Evolutionary conservation across 495 filamentous ascomycete genomes (phyloP), one percentile per base, ranked within the genome.

Genomic region (Cercophora scortea): DNA sequence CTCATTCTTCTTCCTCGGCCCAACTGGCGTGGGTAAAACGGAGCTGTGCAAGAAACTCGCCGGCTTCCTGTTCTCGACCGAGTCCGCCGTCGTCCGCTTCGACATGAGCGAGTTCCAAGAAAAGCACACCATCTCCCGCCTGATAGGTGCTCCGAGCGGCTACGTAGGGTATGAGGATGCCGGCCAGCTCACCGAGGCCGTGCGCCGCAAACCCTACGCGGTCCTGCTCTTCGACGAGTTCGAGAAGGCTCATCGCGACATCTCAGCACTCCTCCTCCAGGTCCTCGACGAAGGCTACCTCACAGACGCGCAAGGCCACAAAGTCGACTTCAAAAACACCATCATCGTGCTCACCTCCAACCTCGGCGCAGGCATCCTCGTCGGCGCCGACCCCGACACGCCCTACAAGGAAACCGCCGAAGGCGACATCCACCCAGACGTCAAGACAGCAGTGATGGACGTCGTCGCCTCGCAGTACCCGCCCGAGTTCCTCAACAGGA

Each of bases 31-130:
- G 32, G 93, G 93, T 47, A 98, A 98, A 69, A 98, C 92, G 2
- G 93, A 96, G 58, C 79, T 96, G 6, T 96, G 90, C 78, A 98
- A 98, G 78, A 91, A 90, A 57, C 86, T 98, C 63, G 93, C 92
- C 44, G 76, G 78, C 54, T 96, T 95, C 75, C 73, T 98, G 18
- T 98, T 98, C 69, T 90, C 87, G 0, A 95, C 89, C 3, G 89
- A 95, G 60, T 79, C 78, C 41, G 91, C 93, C 6, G 91, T 98
- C 32, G 82, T 68, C 19, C 61, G 93, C 43, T 98, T 96, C 64
- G 93, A 98, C 68, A 98, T 96, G 92, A 88, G 82, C 66, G 93
- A 98, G 59, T 98, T 96, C 69, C 89, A 94, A 61, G 93, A 98
- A 62, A 96, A 95, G 65, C 92, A 97, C 65, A 97, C 92, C 1